Percentiles rank a stretch among this genome's conserved stretches.
Conservation (phyloP, 805 yeast species). For the Ogataea salicorniae region DNA sequence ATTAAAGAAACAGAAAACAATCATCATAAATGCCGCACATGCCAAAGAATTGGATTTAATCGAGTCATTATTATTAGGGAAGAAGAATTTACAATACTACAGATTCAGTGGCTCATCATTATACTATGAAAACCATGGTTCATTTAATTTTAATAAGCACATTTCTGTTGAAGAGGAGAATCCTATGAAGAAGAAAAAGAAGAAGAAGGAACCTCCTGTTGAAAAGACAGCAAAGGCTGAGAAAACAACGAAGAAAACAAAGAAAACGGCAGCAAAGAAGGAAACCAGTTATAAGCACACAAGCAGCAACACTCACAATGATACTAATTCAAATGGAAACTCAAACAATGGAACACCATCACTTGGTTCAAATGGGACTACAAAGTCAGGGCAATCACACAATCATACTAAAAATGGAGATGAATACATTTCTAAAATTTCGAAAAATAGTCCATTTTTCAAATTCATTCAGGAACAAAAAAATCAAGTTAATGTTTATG, state of each 20-base stretch:
- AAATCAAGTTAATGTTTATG: conserved; percentile 19
- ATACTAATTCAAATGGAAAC: background rate
- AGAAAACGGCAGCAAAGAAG: background rate
- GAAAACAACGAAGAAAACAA: conserved; percentile 2
- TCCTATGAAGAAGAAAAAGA: conserved; percentile 1
- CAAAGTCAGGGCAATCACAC: conserved; percentile 1
- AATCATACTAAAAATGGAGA: conserved; percentile 16
- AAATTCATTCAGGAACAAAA: conserved; percentile 15
- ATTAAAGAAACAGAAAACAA: conserved; percentile 19
- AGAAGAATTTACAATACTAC: conserved; percentile 50
- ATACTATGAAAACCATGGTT: conserved; percentile 30
- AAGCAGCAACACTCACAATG: background rate
- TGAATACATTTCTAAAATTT: conserved; percentile 28
- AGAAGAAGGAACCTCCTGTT: background rate
- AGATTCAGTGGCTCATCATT: conserved; percentile 65
- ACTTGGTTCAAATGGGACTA: background rate
- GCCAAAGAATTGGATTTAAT: conserved; percentile 71
- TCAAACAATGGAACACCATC: conserved; percentile 2
- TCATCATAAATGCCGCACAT: conserved; percentile 51
- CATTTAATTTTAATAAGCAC: conserved; percentile 25
- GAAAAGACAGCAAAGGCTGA: conserved; percentile 3
- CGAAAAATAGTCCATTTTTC: conserved; percentile 27
- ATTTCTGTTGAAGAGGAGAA: conserved; percentile 8
- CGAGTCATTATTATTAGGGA: conserved; percentile 76
- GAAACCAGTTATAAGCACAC: background rate